Evolutionary conservation across 1,284 basidiomycete species (phyloP).

Genomic region (Vanrija pseudolonga): DNA sequence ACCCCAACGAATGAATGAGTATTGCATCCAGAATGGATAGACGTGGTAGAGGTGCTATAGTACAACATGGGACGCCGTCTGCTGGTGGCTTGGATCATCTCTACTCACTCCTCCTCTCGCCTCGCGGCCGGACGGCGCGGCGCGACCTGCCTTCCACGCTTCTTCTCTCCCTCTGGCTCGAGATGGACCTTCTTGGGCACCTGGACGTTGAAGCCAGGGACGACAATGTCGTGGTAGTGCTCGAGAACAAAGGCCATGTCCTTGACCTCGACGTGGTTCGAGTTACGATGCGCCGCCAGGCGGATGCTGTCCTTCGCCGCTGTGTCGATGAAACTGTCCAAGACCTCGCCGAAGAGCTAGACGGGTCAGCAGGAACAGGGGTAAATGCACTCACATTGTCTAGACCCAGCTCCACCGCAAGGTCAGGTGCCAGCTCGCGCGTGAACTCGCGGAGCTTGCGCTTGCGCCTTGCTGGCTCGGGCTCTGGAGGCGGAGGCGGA

Average conservation of each 20-base stretch:
- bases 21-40: no score
- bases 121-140: slow-evolving; percentile 4
- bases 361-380: not conserved
- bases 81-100: not conserved
- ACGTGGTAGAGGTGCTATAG: no score
- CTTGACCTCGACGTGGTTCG: slow-evolving; percentile 35
- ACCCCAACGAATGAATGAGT: no score
- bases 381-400: slow-evolving; percentile 26
- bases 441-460: slow-evolving; percentile 36
- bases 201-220: slow-evolving; percentile 38
- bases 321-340: slow-evolving; percentile 31
- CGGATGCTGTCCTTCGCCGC: slow-evolving; percentile 27
- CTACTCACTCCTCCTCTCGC: slow-evolving; percentile 6
- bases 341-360: slow-evolving; percentile 30
- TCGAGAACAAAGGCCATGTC: slow-evolving; percentile 39
- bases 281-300: slow-evolving; percentile 36
- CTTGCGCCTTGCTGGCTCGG: slow-evolving; percentile 29
- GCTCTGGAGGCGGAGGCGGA: slow-evolving; percentile 25
- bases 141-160: slow-evolving; percentile 17
- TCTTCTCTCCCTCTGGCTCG: slow-evolving; percentile 25
- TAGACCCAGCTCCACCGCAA: slow-evolving; percentile 36
- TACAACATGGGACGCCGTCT: not conserved
- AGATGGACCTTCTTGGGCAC: slow-evolving; percentile 30
- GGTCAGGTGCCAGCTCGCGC: slow-evolving; percentile 30
- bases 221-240: slow-evolving; percentile 27